Evolutionary conservation across 139 green algal genomes (phyloP).

Genomic region (Zygnema circumcarinatum): DNA sequence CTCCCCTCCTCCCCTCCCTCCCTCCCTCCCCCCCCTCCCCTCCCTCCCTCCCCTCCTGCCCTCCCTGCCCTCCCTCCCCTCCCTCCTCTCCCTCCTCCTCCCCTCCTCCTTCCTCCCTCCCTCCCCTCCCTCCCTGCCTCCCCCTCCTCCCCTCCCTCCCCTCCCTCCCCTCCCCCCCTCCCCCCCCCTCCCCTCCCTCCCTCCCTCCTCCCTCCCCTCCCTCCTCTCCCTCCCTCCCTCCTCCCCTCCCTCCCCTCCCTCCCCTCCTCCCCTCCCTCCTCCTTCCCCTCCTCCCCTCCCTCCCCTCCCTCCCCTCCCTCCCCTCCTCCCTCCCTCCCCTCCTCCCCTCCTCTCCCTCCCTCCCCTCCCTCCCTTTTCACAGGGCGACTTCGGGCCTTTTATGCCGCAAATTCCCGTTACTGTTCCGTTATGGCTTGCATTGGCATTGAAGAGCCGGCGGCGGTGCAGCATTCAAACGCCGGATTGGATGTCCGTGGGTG

Average conservation of each 20-base stretch:
- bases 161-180: slow-evolving; percentile 18
- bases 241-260: slow-evolving; percentile 15
- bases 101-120: slow-evolving; percentile 12
- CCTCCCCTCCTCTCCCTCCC: not conserved
- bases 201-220: slow-evolving; percentile 12
- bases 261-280: slow-evolving; percentile 15
- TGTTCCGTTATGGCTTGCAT: not conserved
- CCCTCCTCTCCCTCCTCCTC: slow-evolving; percentile 12
- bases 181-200: slow-evolving; percentile 21
- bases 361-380: slow-evolving; percentile 13
- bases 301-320: slow-evolving; percentile 15
- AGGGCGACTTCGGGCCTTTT: not conserved
- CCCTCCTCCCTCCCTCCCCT: slow-evolving; percentile 15
- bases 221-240: slow-evolving; percentile 12
- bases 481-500: not conserved
- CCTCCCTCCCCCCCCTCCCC: too few relatives aligned
- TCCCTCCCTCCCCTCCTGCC: too few relatives aligned
- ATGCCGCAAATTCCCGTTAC: not conserved
- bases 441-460: too few relatives aligned
- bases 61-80: slow-evolving; percentile 4
- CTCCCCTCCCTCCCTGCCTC: slow-evolving; percentile 12
- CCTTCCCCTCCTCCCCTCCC: slow-evolving; percentile 15
- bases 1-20: too few relatives aligned
- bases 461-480: not conserved
- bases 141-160: slow-evolving; percentile 18